These are phyloP conservation scores for Aethionema arabicum DNA, from an alignment of 345 rosid species.

Conservation along the genomic window DNA sequence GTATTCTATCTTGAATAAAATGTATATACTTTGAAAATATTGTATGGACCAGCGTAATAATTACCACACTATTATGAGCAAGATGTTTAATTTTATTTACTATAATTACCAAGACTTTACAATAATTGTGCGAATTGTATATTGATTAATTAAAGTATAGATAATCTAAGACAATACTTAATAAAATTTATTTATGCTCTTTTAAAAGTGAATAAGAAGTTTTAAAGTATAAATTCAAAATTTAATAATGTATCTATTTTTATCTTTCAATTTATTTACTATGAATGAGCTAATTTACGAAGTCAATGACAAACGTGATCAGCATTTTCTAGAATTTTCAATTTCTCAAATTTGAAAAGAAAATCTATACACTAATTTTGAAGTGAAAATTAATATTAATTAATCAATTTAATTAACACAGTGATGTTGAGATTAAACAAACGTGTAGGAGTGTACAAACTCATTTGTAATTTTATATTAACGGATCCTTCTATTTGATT, in stretches of 20 bases:
- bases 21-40: no score
- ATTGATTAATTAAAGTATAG: no score
- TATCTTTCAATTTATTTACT: not conserved
- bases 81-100: no score
- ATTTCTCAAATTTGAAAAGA: constrained; percentile 12
- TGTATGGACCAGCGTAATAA: no score
- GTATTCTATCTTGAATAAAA: no score
- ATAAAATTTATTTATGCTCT: no score
- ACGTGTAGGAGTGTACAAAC: constrained; percentile 36
- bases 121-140: no score
- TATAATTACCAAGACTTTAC: no score
- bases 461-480: not conserved
- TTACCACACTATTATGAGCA: no score
- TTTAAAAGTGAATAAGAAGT: not conserved
- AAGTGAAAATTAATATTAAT: not conserved
- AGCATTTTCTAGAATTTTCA: constrained; percentile 20
- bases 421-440: constrained; percentile 23
- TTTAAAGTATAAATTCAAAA: not conserved
- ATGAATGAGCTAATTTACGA: constrained; percentile 2
- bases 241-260: not conserved
- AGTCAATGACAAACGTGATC: constrained; percentile 39
- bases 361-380: constrained; percentile 23
- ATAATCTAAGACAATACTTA: no score
- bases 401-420: constrained; percentile 14
- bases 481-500: not conserved